Percentiles rank a stretch among this genome's conserved stretches.
phyloP scores from a whole-genome alignment of 768 basidiomycete genomes.

The Pholiota molesta region DNA sequence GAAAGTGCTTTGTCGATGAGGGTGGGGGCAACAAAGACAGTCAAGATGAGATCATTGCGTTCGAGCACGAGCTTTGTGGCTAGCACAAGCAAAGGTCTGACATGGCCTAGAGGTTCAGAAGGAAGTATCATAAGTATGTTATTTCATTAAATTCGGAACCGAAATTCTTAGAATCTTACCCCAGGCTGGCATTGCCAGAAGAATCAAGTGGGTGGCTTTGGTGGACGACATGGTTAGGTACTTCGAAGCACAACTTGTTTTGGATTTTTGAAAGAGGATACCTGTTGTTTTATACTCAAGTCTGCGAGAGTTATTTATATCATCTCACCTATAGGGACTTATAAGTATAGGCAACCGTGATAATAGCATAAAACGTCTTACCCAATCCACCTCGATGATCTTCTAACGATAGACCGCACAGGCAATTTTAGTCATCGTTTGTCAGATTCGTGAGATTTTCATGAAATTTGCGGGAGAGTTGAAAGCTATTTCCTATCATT shows the following conservation, averaged over 20 bases:
- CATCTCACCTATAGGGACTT: not conserved
- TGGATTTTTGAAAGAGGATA: not conserved
- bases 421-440: not conserved
- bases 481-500: not conserved
- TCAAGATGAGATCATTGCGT: slow-evolving; percentile 9
- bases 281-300: not conserved
- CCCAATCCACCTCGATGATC: not conserved
- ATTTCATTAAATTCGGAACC: not conserved
- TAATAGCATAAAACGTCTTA: too few relatives aligned
- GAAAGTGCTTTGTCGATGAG: slow-evolving; percentile 9
- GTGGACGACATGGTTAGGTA: not conserved
- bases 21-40: slow-evolving; percentile 7
- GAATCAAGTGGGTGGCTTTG: slow-evolving; percentile 4
- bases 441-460: not conserved
- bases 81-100: slow-evolving; percentile 11
- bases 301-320: not conserved
- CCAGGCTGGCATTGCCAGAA: not conserved
- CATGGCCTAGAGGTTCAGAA: slow-evolving; percentile 10
- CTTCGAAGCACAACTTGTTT: not conserved
- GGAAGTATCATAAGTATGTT: not conserved
- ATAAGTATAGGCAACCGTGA: too few relatives aligned
- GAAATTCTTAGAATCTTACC: not conserved
- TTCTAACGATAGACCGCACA: not conserved
- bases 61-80: slow-evolving; percentile 14
- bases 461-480: not conserved